Conservation (phyloP, 2,329 filamentous ascomycete genomes). For the Phyllosticta paracitricarpa region DNA sequence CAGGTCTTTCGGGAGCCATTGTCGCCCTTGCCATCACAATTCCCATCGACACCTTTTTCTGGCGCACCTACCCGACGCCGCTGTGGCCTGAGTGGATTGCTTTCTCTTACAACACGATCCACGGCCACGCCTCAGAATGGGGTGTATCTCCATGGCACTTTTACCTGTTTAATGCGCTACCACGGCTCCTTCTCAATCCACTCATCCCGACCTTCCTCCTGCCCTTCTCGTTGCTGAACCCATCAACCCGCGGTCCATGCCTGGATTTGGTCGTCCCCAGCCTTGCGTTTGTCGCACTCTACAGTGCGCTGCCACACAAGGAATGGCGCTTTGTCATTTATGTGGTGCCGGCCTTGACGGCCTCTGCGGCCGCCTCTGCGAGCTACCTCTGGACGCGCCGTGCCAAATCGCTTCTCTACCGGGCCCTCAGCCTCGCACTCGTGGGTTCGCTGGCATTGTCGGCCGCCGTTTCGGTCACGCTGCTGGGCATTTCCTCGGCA, state of each 20-base stretch:
- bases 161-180: constrained; percentile 75
- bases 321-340: constrained; percentile 95
- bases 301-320: constrained; percentile 88
- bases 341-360: constrained; percentile 68
- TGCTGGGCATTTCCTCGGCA: constrained; percentile 71
- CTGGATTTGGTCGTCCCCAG: constrained; percentile 54
- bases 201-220: constrained; percentile 46
- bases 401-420: constrained; percentile 50
- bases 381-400: constrained; percentile 51
- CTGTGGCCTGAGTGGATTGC: constrained; percentile 85
- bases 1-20: constrained; percentile 55
- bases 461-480: constrained; percentile 50
- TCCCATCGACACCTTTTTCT: constrained; percentile 83
- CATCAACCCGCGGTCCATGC: constrained; percentile 28
- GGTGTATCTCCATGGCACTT: constrained; percentile 76
- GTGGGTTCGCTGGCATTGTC: constrained; percentile 50
- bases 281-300: constrained; percentile 63
- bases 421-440: constrained; percentile 45
- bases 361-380: constrained; percentile 63
- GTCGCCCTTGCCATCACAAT: constrained; percentile 61
- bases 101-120: constrained; percentile 85
- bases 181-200: constrained; percentile 76
- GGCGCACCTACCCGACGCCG: constrained; percentile 51
- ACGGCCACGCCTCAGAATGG: constrained; percentile 77
- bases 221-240: constrained; percentile 42